These are phyloP conservation scores for Picea mariana DNA, from an alignment of 83 land plant species.

Conservation along the genomic window DNA sequence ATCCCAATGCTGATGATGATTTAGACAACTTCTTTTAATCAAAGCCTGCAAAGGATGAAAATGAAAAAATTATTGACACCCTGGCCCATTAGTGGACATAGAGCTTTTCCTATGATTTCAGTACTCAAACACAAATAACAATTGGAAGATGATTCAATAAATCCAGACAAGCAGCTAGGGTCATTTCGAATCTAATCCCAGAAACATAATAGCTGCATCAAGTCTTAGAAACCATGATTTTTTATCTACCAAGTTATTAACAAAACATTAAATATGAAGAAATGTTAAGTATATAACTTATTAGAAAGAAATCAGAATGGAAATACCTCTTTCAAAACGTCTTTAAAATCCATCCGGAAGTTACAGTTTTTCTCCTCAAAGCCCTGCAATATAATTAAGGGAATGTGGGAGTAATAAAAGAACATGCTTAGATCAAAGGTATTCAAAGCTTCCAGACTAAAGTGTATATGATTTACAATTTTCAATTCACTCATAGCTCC, in stretches of 20 bases:
- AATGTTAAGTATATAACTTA: no score
- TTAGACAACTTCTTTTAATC: background rate
- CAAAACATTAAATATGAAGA: no score
- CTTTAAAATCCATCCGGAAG: background rate
- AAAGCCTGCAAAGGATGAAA: conserved; percentile 1
- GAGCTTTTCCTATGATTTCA: background rate
- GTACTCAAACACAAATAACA: background rate
- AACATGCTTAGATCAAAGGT: no score
- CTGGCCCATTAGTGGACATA: background rate
- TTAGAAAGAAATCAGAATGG: background rate
- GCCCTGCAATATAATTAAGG: background rate
- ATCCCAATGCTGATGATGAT: background rate
- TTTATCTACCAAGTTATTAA: no score
- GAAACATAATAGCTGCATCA: background rate
- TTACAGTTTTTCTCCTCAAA: conserved; percentile 11
- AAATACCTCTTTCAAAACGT: conserved; percentile 5
- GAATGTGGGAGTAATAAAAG: background rate
- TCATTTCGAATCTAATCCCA: background rate
- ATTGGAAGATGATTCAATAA: background rate
- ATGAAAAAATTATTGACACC: background rate
- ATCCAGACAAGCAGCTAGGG: background rate
- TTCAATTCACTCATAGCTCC: no score
- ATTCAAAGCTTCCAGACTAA: no score
- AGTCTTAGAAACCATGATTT: no score
- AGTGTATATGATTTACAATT: no score